Percentiles rank a stretch among this genome's conserved stretches.
Evolutionary conservation across 2,329 filamentous ascomycete genomes (phyloP).

Genomic region (Boeremia lycopersici): DNA sequence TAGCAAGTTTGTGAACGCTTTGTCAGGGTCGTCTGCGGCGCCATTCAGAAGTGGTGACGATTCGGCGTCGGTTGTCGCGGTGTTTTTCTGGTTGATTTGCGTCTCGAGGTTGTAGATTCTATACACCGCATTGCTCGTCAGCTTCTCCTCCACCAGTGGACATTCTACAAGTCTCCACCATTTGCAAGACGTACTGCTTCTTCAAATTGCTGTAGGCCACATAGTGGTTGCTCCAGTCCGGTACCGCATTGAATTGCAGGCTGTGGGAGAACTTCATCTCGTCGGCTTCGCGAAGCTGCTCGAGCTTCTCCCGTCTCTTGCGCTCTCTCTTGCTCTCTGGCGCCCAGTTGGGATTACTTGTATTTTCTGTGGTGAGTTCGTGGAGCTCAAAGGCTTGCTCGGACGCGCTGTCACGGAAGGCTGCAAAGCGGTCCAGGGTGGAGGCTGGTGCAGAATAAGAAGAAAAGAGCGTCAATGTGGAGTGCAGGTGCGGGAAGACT

Average conservation of each 20-base stretch:
- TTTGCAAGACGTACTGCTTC: conserved; percentile 74
- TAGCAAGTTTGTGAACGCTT: conserved; percentile 78
- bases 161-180: neutral
- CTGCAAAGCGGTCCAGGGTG: conserved; percentile 36
- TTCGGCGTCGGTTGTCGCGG: conserved; percentile 70
- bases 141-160: conserved; percentile 4
- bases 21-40: conserved; percentile 72
- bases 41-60: conserved; percentile 78
- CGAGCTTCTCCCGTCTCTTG: conserved; percentile 68
- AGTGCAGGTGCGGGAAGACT: conserved; percentile 15
- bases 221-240: conserved; percentile 99
- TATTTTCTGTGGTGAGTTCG: conserved; percentile 21
- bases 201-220: conserved; percentile 99
- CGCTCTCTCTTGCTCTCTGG: conserved; percentile 35
- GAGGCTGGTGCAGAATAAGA: conserved; percentile 13
- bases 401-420: conserved; percentile 24
- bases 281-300: conserved; percentile 73
- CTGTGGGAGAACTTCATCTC: conserved; percentile 99
- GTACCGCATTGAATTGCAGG: conserved; percentile 98
- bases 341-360: conserved; percentile 5
- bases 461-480: conserved; percentile 13
- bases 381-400: conserved; percentile 42
- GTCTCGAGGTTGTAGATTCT: conserved; percentile 97
- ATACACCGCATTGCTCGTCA: conserved; percentile 29
- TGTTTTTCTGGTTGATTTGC: conserved; percentile 67